These are phyloP conservation scores for Panus rudis DNA, from an alignment of 768 basidiomycete species.

Conservation along the genomic window DNA sequence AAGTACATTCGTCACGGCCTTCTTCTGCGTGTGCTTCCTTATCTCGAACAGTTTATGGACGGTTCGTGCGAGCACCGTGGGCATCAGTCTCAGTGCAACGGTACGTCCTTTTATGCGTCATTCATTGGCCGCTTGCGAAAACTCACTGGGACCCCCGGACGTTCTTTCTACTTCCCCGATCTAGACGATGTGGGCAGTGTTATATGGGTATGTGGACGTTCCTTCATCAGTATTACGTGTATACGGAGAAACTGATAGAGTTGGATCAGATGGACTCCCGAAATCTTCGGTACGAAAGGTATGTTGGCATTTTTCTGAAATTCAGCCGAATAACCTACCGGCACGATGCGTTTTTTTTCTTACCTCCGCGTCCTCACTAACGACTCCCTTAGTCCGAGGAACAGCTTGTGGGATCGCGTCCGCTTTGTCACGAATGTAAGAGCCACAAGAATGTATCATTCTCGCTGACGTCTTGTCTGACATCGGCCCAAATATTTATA, in stretches of 20 bases:
- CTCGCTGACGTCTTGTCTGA: neutral
- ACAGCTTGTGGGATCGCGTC: constrained; percentile 87
- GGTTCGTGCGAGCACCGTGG: constrained; percentile 63
- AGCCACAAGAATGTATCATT: neutral
- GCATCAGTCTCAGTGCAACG: constrained; percentile 72
- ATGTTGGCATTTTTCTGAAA: constrained; percentile 8
- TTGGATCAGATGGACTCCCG: constrained; percentile 63
- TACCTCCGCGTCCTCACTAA: neutral
- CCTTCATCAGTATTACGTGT: too few relatives aligned
- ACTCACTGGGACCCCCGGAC: too few relatives aligned
- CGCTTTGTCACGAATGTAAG: constrained; percentile 77
- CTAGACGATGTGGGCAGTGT: constrained; percentile 81
- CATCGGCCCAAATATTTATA: constrained; percentile 23
- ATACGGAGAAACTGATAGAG: neutral
- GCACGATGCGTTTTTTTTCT: neutral
- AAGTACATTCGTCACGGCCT: constrained; percentile 69
- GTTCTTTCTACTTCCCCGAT: too few relatives aligned
- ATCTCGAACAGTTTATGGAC: constrained; percentile 48
- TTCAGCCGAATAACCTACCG: neutral
- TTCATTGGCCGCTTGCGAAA: neutral
- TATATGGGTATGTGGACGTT: constrained; percentile 50
- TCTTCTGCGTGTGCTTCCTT: constrained; percentile 67
- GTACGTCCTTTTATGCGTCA: constrained; percentile 22
- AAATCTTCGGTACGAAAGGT: constrained; percentile 79
- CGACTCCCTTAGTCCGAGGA: constrained; percentile 53